phyloP scores from a whole-genome alignment of 1,284 basidiomycete species.

The Sporisorium sorghi region DNA sequence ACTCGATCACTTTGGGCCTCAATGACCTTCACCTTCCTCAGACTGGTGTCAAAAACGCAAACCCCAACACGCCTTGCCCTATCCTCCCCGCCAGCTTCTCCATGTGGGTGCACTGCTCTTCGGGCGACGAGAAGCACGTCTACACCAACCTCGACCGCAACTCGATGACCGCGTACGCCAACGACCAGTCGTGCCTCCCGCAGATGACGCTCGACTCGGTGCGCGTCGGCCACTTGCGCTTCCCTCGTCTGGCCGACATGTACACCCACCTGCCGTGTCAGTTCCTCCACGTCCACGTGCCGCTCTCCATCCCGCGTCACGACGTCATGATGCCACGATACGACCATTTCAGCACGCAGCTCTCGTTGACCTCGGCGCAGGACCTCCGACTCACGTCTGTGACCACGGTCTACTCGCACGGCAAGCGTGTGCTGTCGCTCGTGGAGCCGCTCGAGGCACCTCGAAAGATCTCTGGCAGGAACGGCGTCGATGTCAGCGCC shows the following conservation, averaged over 20 bases:
- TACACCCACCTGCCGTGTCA: conserved; percentile 69
- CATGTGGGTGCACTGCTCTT: conserved; percentile 66
- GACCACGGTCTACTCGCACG: conserved; percentile 69
- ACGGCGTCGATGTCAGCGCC: conserved; percentile 31
- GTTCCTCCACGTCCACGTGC: conserved; percentile 70
- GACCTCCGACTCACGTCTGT: conserved; percentile 63
- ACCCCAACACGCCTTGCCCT: conserved; percentile 47
- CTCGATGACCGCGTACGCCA: conserved; percentile 56
- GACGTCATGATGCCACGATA: conserved; percentile 59
- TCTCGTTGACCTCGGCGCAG: conserved; percentile 63
- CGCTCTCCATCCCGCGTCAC: conserved; percentile 67
- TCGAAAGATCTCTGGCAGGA: conserved; percentile 58
- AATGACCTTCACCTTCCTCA: conserved; percentile 58
- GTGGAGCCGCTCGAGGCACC: conserved; percentile 66
- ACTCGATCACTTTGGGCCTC: conserved; percentile 60
- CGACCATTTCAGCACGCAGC: conserved; percentile 64
- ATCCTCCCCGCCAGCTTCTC: conserved; percentile 66
- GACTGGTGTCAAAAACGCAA: conserved; percentile 44
- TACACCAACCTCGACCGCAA: conserved; percentile 64
- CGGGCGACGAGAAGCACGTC: conserved; percentile 63
- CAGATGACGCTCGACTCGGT: conserved; percentile 57
- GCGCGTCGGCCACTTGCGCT: conserved; percentile 60
- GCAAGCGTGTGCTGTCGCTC: conserved; percentile 66
- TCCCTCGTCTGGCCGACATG: conserved; percentile 68
- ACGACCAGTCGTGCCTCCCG: conserved; percentile 55